These are phyloP conservation scores for Ephemerocybe angulata DNA, from an alignment of 768 basidiomycete species.

Conservation along the genomic window DNA sequence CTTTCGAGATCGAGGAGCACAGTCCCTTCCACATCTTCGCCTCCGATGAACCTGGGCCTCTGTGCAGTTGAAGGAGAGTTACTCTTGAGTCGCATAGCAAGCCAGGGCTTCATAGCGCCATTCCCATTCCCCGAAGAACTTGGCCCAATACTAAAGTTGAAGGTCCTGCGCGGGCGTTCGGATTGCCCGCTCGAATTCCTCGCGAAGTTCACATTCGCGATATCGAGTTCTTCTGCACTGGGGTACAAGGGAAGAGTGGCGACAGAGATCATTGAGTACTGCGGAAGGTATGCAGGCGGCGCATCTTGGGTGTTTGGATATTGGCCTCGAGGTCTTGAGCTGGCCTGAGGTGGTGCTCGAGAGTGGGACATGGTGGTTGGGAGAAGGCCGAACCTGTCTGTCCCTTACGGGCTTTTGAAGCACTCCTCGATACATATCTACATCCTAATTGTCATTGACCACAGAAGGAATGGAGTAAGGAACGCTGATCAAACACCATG, in stretches of 20 bases:
- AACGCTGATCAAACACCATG: too few relatives aligned
- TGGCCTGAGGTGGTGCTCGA: too few relatives aligned
- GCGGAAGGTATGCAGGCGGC: not conserved
- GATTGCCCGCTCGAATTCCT: not conserved
- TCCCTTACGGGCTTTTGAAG: too few relatives aligned
- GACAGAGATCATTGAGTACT: constrained; percentile 4
- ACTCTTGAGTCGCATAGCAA: not conserved
- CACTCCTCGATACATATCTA: too few relatives aligned
- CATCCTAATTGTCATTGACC: too few relatives aligned
- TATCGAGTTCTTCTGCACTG: constrained; percentile 5
- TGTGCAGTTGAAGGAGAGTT: not conserved
- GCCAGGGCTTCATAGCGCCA: not conserved
- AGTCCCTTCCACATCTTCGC: constrained; percentile 4
- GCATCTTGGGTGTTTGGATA: not conserved
- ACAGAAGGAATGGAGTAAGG: too few relatives aligned
- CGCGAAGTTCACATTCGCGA: not conserved
- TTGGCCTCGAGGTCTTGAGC: not conserved
- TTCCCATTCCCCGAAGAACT: not conserved
- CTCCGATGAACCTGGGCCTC: constrained; percentile 4
- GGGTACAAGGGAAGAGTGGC: constrained; percentile 5
- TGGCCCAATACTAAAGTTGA: not conserved
- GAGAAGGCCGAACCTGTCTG: too few relatives aligned
- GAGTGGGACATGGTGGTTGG: too few relatives aligned
- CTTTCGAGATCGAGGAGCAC: not conserved
- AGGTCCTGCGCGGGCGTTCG: not conserved